Base-by-base conservation (phyloP, 306 rosid genomes). In the Lathyrus aphaca region DNA sequence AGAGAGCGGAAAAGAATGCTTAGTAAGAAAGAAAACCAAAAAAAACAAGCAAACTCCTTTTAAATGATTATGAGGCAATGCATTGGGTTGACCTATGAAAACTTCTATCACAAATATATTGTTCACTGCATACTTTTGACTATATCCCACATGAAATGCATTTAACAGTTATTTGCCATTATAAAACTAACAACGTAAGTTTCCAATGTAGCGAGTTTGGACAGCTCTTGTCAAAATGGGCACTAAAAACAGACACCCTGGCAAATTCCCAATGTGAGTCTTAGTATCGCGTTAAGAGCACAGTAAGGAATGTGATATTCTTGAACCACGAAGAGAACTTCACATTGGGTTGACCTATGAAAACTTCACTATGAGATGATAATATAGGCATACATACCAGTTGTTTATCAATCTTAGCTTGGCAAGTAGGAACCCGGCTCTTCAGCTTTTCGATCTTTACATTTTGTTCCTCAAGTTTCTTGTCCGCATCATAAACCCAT, bases 401-500 rank as follows among this genome's bases (percentile, higher is more conserved):
- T 57, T 79, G 85, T 13, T 73, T 64, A 65, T 88, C 93, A 73
- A 93, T 90, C 86, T 73, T 86, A 51, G 88, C 85, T 79, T 89
- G 96, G 78, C 95, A 87, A 32, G 58, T 71, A 61, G 98, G 98
- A 76, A 93, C 63, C 46, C 94, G 90, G 64, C 54, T 86, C 76
- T 84, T 90, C 46, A 85, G 80, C 82, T 81, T 90, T 73, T 74
- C 94, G 46, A 93, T 79, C 58, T 7, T 82, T 50, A 30, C 48
- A 74, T 68, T 77, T 61, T 90, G 86, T 29, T 74, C 79, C 72
- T 65, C 74, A 37, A 93, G 83, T 48, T 90, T 79, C 78, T 65
- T 84, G 76, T 93, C 96, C 57, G 85, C 89, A 39, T 88, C 86
- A 80, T 86, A 88, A 55, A 93, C 94, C 97, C 93, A 93, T 58